Percentiles rank a stretch among this genome's conserved stretches.
Evolutionary conservation across 352 stramenopile genomes (phyloP).

Genomic region (Phytopythium chamaehyphon): DNA sequence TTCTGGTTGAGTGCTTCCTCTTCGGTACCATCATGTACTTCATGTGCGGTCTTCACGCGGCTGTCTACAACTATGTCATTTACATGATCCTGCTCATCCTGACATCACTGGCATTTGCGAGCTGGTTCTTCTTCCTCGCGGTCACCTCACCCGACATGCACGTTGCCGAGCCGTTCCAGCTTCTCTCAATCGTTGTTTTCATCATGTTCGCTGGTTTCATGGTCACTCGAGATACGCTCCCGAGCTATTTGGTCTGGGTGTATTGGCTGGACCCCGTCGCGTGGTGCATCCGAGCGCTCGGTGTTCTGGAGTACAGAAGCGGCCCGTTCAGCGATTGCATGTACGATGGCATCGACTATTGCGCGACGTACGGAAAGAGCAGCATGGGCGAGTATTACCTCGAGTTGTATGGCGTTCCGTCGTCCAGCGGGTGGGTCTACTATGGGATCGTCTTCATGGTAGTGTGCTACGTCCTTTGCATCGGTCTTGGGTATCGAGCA

Average conservation of each 20-base stretch:
- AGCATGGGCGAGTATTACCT: slow-evolving; percentile 24
- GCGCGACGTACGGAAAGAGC: slow-evolving; percentile 4
- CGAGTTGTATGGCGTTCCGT: slow-evolving; percentile 17
- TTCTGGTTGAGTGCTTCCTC: slow-evolving; percentile 37
- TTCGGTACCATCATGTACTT: slow-evolving; percentile 74
- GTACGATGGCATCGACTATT: slow-evolving; percentile 25
- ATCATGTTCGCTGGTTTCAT: slow-evolving; percentile 47
- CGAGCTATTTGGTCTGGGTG: slow-evolving; percentile 35
- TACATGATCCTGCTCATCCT: slow-evolving; percentile 28
- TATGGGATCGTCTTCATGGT: slow-evolving; percentile 23
- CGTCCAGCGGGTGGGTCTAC: slow-evolving; percentile 14
- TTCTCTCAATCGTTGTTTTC: slow-evolving; percentile 19
- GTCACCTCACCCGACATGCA: slow-evolving; percentile 13
- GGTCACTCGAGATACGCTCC: slow-evolving; percentile 16
- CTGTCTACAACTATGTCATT: slow-evolving; percentile 16
- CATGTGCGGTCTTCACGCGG: slow-evolving; percentile 43
- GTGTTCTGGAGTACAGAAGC: slow-evolving; percentile 25
- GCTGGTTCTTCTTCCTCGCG: slow-evolving; percentile 37
- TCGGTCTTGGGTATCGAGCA: slow-evolving; percentile 19
- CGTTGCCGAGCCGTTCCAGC: slow-evolving; percentile 19
- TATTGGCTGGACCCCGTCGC: slow-evolving; percentile 48
- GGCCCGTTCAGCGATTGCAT: slow-evolving; percentile 12
- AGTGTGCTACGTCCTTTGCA: slow-evolving; percentile 15
- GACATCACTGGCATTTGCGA: slow-evolving; percentile 25
- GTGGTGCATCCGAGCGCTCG: slow-evolving; percentile 31